Conservation (phyloP, 257 asterid species). For the Paulownia fortunei region DNA sequence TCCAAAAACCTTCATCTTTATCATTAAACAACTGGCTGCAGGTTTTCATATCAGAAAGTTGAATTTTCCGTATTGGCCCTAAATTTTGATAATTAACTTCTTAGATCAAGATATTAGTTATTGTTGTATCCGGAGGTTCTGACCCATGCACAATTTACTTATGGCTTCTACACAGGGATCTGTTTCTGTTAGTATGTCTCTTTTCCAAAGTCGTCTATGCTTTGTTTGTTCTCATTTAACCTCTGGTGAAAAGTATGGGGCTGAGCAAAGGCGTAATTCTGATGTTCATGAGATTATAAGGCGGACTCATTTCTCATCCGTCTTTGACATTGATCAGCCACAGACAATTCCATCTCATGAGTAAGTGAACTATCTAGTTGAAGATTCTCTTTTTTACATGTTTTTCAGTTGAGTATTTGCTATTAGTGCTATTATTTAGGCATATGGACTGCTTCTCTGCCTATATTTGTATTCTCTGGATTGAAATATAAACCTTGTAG, state of each 20-base stretch:
- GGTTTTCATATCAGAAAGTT: background rate
- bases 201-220: slow-evolving; percentile 84
- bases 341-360: slow-evolving; percentile 91
- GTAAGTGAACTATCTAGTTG: slow-evolving; percentile 50
- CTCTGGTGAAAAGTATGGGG: slow-evolving; percentile 82
- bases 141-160: slow-evolving; percentile 3
- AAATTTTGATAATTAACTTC: background rate
- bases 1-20: background rate
- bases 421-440: background rate
- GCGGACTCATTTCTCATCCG: slow-evolving; percentile 80
- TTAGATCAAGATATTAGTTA: background rate
- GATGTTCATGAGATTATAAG: slow-evolving; percentile 81
- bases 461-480: no score
- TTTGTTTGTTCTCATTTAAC: slow-evolving; percentile 93
- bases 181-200: slow-evolving; percentile 89
- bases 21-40: background rate
- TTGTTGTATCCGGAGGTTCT: background rate
- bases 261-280: slow-evolving; percentile 77
- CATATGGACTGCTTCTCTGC: background rate
- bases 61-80: background rate
- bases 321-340: slow-evolving; percentile 75
- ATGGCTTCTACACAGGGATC: slow-evolving; percentile 77
- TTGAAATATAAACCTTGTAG: background rate
- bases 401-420: background rate
- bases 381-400: background rate